Evolutionary conservation across 495 filamentous ascomycete genomes (phyloP).

Genomic region (Chaetomium fimeti): DNA sequence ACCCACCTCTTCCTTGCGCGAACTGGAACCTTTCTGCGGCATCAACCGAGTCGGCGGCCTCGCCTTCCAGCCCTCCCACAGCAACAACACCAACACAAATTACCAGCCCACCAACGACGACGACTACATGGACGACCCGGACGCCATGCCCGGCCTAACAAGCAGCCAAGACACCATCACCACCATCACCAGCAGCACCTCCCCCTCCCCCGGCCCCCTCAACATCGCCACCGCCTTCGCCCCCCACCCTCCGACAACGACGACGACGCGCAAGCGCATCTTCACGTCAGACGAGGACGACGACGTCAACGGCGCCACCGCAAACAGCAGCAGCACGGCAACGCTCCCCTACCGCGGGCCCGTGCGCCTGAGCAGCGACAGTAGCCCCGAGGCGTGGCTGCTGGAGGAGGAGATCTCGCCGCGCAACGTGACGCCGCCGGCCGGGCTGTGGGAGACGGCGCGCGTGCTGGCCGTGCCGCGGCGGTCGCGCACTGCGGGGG

Average conservation of each 20-base stretch:
- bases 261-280: conserved; percentile 41
- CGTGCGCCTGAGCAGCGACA: conserved; percentile 24
- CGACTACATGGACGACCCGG: conserved; percentile 15
- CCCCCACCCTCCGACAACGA: background rate
- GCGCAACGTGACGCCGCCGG: conserved; percentile 34
- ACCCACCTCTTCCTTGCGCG: conserved; percentile 39
- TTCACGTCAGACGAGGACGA: conserved; percentile 35
- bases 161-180: conserved; percentile 44
- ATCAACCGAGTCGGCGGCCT: conserved; percentile 63
- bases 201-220: background rate
- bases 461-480: conserved; percentile 46
- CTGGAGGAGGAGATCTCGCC: conserved; percentile 42
- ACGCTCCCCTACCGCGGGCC: conserved; percentile 19
- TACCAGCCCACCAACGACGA: background rate
- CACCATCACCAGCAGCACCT: conserved; percentile 27
- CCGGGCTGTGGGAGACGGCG: conserved; percentile 24
- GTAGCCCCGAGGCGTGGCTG: conserved; percentile 22
- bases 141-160: conserved; percentile 36
- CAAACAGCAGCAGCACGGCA: background rate
- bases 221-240: conserved; percentile 13
- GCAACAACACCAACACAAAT: background rate
- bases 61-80: conserved; percentile 42
- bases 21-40: conserved; percentile 75
- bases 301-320: background rate
- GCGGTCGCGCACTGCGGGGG: conserved; percentile 21